These are phyloP conservation scores for Osmanthus fragrans DNA, from an alignment of 257 asterid genomes.

Conservation along the genomic window DNA sequence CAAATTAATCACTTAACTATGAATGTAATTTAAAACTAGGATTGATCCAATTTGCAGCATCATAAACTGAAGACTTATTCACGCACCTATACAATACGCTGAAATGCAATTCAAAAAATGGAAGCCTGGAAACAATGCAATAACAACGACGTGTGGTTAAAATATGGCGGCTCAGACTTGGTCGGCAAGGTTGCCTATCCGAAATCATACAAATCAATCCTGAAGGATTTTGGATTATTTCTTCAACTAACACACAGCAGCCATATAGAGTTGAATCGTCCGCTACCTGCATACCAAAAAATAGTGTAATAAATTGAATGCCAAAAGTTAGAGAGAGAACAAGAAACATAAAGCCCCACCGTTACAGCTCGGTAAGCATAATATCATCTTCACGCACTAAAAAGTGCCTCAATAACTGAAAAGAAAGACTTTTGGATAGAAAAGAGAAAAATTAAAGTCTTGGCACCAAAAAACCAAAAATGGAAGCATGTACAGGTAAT, in stretches of 20 bases:
- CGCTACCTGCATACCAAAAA: constrained; percentile 61
- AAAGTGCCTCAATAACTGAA: constrained; percentile 11
- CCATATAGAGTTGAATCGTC: constrained; percentile 96
- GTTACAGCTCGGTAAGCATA: not conserved
- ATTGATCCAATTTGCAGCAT: constrained; percentile 5
- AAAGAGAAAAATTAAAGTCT: not conserved
- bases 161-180: constrained; percentile 67
- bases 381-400: not conserved
- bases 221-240: constrained; percentile 88
- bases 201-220: constrained; percentile 79
- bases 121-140: constrained; percentile 94
- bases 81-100: constrained; percentile 83
- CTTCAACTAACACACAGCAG: constrained; percentile 95
- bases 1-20: not conserved
- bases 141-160: constrained; percentile 94
- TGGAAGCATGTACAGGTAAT: not conserved
- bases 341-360: not conserved
- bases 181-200: constrained; percentile 54
- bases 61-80: not conserved
- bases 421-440: not conserved
- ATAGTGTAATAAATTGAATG: constrained; percentile 8
- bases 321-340: not conserved
- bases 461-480: too few species aligned
- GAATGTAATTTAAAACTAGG: constrained; percentile 14
- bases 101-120: constrained; percentile 92